Conservation (phyloP, 2,329 filamentous ascomycete genomes). For the Penicillium palitans region DNA sequence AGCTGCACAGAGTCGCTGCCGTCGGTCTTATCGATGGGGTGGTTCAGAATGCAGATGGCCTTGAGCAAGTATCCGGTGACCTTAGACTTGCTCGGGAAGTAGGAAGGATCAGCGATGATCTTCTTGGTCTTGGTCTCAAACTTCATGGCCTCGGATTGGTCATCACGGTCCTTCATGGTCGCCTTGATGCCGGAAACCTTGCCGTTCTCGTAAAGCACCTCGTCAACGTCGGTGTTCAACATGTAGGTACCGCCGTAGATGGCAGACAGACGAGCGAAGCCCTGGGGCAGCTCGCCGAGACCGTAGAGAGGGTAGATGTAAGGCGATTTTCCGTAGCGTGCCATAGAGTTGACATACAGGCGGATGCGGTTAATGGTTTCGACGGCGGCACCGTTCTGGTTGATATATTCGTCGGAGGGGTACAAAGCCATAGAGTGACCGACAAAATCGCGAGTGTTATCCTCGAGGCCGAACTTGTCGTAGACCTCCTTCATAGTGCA, state of each 20-base stretch:
- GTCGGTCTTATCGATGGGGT: slow-evolving; percentile 86
- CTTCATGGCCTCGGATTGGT: slow-evolving; percentile 73
- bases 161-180: slow-evolving; percentile 86
- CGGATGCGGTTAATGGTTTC: slow-evolving; percentile 90
- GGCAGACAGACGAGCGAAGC: slow-evolving; percentile 93
- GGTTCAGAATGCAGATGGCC: slow-evolving; percentile 96
- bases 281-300: slow-evolving; percentile 93
- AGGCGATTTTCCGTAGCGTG: slow-evolving; percentile 94
- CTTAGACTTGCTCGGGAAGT: slow-evolving; percentile 88
- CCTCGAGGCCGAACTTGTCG: slow-evolving; percentile 93
- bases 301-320: slow-evolving; percentile 99
- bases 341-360: slow-evolving; percentile 96
- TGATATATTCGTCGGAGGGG: slow-evolving; percentile 84
- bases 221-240: slow-evolving; percentile 93
- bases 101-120: slow-evolving; percentile 93
- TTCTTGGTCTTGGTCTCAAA: slow-evolving; percentile 96
- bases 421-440: slow-evolving; percentile 98
- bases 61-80: slow-evolving; percentile 88
- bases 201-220: slow-evolving; percentile 76
- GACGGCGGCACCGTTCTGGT: slow-evolving; percentile 68
- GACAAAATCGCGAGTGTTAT: slow-evolving; percentile 88
- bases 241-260: slow-evolving; percentile 99
- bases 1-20: slow-evolving; percentile 88
- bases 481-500: slow-evolving; percentile 98
- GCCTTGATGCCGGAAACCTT: slow-evolving; percentile 97